Evolutionary conservation across 2,329 filamentous ascomycete species (phyloP).

Genomic region (Neodidymelliopsis sp.): DNA sequence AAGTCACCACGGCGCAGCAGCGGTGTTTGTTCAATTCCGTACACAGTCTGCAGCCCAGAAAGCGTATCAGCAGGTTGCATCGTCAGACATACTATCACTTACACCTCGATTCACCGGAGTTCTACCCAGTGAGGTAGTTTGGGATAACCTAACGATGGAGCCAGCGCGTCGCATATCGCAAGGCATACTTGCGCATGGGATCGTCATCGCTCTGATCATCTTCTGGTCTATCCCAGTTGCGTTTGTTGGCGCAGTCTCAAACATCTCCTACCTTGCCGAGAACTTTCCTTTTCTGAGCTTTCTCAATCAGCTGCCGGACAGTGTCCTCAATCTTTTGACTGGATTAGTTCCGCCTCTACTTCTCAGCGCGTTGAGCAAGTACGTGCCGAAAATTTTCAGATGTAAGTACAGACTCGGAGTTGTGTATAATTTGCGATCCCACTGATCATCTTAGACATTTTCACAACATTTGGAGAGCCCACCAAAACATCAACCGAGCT

Average conservation of each 20-base stretch:
- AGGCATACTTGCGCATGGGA: slow-evolving; percentile 74
- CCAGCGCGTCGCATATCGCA: slow-evolving; percentile 83
- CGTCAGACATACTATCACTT: slow-evolving; percentile 70
- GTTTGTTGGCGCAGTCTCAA: slow-evolving; percentile 84
- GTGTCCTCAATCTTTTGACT: slow-evolving; percentile 82
- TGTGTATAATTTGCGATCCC: background rate
- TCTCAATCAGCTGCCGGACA: slow-evolving; percentile 72
- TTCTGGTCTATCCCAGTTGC: slow-evolving; percentile 86
- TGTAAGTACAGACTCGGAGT: slow-evolving; percentile 56
- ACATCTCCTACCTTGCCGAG: slow-evolving; percentile 73
- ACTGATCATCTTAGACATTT: slow-evolving; percentile 65
- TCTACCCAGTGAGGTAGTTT: slow-evolving; percentile 83
- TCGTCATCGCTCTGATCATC: slow-evolving; percentile 79
- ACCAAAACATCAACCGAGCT: slow-evolving; percentile 83
- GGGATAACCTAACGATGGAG: slow-evolving; percentile 81
- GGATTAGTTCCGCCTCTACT: slow-evolving; percentile 83
- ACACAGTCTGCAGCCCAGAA: slow-evolving; percentile 83
- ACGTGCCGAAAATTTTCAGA: slow-evolving; percentile 85
- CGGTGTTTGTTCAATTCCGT: slow-evolving; percentile 91
- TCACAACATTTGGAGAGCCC: slow-evolving; percentile 80
- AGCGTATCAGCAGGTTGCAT: slow-evolving; percentile 72
- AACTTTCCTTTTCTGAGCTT: slow-evolving; percentile 74
- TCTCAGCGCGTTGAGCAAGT: slow-evolving; percentile 82
- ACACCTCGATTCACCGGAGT: slow-evolving; percentile 84
- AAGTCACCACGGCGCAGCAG: slow-evolving; percentile 68